phyloP scores from a whole-genome alignment of 495 filamentous ascomycete species.

The Penicillium paxilli region DNA sequence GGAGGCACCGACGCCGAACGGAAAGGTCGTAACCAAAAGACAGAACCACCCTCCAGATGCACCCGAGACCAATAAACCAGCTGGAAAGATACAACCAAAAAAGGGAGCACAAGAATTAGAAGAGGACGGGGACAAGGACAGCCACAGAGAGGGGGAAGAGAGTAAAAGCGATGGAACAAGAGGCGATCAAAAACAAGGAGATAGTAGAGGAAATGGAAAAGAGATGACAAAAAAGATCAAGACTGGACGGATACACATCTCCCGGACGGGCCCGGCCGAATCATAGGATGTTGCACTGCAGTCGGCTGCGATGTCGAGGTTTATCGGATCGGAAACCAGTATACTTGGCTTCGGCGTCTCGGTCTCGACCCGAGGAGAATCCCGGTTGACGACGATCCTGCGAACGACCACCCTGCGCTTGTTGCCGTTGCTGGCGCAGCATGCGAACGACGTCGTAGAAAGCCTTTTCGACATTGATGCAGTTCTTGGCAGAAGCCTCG shows the following conservation, averaged over 20 bases:
- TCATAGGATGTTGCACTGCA: constrained; percentile 45
- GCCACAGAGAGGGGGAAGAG: neutral
- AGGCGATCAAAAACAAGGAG: constrained; percentile 6
- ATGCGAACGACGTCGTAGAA: constrained; percentile 97
- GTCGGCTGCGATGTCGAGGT: constrained; percentile 36
- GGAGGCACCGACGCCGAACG: constrained; percentile 25
- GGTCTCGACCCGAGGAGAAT: constrained; percentile 34
- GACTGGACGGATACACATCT: constrained; percentile 10
- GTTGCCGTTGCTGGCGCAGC: constrained; percentile 77
- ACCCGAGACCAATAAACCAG: constrained; percentile 25
- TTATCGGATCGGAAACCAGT: constrained; percentile 46
- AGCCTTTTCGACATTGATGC: constrained; percentile 97
- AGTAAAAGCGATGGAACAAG: constrained; percentile 11
- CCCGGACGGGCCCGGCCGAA: constrained; percentile 16
- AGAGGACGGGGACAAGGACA: neutral
- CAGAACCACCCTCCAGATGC: constrained; percentile 32
- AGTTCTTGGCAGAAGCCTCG: constrained; percentile 98
- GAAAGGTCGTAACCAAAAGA: constrained; percentile 30
- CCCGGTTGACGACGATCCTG: constrained; percentile 44
- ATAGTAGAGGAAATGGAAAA: constrained; percentile 8
- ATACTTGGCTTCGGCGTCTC: constrained; percentile 42
- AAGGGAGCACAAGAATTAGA: neutral
- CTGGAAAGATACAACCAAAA: constrained; percentile 1
- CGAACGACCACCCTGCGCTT: constrained; percentile 37
- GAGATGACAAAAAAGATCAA: constrained; percentile 12